Conservation (phyloP, 2,329 filamentous ascomycete species). For the Blumeria hordei region DNA sequence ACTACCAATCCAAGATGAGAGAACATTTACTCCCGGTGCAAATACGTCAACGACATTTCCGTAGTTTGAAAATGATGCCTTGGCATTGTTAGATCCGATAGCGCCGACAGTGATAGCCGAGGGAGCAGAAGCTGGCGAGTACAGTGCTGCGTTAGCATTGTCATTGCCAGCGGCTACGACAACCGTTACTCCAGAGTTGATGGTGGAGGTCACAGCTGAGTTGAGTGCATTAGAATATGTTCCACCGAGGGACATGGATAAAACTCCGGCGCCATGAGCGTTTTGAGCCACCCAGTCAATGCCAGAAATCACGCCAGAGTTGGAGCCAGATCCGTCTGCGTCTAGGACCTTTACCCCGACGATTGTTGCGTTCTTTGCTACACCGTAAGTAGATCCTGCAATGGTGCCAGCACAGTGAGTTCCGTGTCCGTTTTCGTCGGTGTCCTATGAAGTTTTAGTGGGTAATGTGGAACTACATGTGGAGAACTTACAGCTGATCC, state of each 20-base stretch:
- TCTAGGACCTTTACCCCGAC: constrained; percentile 19
- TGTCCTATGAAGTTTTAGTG: constrained; percentile 10
- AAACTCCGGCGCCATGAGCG: constrained; percentile 19
- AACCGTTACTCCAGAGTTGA: constrained; percentile 24
- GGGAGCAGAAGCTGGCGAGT: constrained; percentile 24
- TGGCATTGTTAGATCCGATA: constrained; percentile 17
- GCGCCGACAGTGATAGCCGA: constrained; percentile 29
- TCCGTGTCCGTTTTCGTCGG: constrained; percentile 19
- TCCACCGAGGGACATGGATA: constrained; percentile 31
- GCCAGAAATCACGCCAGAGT: constrained; percentile 17
- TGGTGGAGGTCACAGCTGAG: constrained; percentile 24
- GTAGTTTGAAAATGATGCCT: constrained; percentile 25
- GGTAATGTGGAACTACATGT: not conserved
- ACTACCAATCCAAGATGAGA: constrained; percentile 22
- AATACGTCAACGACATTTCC: constrained; percentile 25
- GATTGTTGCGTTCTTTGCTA: constrained; percentile 18
- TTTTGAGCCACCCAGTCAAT: constrained; percentile 17
- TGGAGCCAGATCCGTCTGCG: constrained; percentile 13
- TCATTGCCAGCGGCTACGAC: constrained; percentile 31
- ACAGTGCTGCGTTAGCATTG: constrained; percentile 17
- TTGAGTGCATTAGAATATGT: constrained; percentile 23
- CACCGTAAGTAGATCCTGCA: constrained; percentile 18
- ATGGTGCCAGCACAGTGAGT: constrained; percentile 20
- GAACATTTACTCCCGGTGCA: constrained; percentile 23
- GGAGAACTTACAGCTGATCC: constrained; percentile 11